Conservation (phyloP, 2,329 filamentous ascomycete species). For the Pseudogymnoascus sp. region DNA sequence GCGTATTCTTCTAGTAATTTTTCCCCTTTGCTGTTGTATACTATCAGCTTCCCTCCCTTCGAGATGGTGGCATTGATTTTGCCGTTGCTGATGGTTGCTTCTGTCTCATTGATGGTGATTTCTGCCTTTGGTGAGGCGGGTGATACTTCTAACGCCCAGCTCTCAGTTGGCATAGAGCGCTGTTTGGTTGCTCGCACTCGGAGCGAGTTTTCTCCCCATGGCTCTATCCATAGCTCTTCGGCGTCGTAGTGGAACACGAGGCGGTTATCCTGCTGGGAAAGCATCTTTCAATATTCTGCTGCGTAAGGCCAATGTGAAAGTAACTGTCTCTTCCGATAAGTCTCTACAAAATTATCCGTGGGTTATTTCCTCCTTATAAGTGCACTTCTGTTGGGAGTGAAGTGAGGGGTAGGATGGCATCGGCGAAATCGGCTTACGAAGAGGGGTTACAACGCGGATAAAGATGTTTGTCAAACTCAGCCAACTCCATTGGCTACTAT, state of each 20-base stretch:
- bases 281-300: slow-evolving; percentile 18
- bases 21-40: slow-evolving; percentile 34
- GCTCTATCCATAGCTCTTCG: slow-evolving; percentile 41
- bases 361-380: neutral
- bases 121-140: neutral
- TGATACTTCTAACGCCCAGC: slow-evolving; percentile 33
- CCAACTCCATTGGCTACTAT: neutral
- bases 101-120: slow-evolving; percentile 3
- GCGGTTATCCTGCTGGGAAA: slow-evolving; percentile 20
- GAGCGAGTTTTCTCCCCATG: slow-evolving; percentile 42
- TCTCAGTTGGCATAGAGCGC: slow-evolving; percentile 29
- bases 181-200: slow-evolving; percentile 40
- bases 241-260: slow-evolving; percentile 33
- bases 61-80: slow-evolving; percentile 40
- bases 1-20: slow-evolving; percentile 43
- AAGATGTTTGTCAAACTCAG: neutral
- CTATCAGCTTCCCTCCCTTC: slow-evolving; percentile 40
- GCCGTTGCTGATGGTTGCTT: slow-evolving; percentile 38
- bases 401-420: slow-evolving; percentile 25
- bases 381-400: slow-evolving; percentile 13
- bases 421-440: neutral
- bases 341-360: neutral
- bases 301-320: neutral
- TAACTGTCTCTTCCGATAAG: neutral
- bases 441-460: neutral